Base-by-base conservation (phyloP, 2,329 filamentous ascomycete species). In the Hirsutella minnesotensis region DNA sequence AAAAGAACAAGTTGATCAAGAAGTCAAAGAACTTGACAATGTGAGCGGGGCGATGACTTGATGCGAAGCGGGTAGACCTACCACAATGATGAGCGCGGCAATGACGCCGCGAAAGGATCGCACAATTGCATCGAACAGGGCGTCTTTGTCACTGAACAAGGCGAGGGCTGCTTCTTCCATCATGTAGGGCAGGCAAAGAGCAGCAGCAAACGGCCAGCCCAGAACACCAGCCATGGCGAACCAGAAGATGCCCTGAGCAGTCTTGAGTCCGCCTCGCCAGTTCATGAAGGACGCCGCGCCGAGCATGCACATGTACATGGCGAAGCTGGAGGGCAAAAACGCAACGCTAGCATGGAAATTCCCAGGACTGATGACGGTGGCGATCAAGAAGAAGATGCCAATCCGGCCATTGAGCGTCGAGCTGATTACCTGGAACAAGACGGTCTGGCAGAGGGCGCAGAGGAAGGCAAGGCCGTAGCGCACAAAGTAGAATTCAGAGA, bases 191-290 rank as follows among this genome's bases (percentile, higher is more conserved):
- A 82, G 63, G 43, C 84, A 79, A 34, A 98, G 70, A 9, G 87
- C 89, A 31, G 82, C 80, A 12, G 88, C 82, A 66, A 98, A 98
- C 0, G 92, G 92, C 92, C 92, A 98, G 1, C 92, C 92, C 9
- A 98, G 66, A 34, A 94, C 73, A 8, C 83, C 85, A 27, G 86
- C 92, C 9, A 87, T 67, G 13, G 86, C 87, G 56, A 96, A 94
- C 81, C 86, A 95, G 62, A 86, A 83, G 47, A 98, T 87, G 31
- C 86, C 92, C 56, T 79, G 73, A 0, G 85, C 81, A 0, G 86
- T 94, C 60, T 82, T 86, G 38, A 88, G 67, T 0, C 86, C 85
- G 18, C 81, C 81, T 31, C 75, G 76, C 82, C 86, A 92, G 62
- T 95, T 86, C 76, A 98, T 83, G 61, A 96, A 98, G 1, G 86